Evolutionary conservation across 2,329 filamentous ascomycete genomes (phyloP).

Genomic region (Aspergillus fumigatiaffinis): DNA sequence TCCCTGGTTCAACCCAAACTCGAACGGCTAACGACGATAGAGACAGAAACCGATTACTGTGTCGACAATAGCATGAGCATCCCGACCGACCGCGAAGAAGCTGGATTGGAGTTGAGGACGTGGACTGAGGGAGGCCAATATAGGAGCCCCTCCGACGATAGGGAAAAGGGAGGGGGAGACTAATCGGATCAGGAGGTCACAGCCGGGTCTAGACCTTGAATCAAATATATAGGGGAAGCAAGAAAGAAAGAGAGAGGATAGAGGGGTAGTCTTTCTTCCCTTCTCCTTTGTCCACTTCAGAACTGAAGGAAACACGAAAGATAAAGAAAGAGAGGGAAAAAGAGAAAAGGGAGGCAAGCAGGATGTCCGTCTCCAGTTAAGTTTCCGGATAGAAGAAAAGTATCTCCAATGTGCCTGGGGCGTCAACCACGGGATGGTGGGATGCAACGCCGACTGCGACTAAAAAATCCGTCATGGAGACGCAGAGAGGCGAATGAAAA

Average conservation of each 20-base stretch:
- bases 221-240: constrained; percentile 1
- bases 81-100: constrained; percentile 8
- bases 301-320: background rate
- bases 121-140: background rate
- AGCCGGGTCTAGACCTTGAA: background rate
- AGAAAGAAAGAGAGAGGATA: background rate
- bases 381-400: constrained; percentile 5
- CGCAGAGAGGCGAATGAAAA: background rate
- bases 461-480: background rate
- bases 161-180: background rate
- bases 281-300: no score
- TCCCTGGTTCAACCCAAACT: background rate
- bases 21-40: constrained; percentile 1
- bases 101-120: background rate
- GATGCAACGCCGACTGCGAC: background rate
- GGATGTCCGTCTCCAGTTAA: constrained; percentile 6
- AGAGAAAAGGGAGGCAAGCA: constrained; percentile 9
- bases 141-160: background rate
- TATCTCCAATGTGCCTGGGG: background rate
- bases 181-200: background rate
- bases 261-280: background rate
- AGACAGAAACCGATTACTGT: constrained; percentile 5
- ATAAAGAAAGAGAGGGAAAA: background rate
- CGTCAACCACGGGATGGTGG: background rate
- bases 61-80: constrained; percentile 17